Conservation (phyloP, 441 rosid species). For the Sinapis alba region DNA sequence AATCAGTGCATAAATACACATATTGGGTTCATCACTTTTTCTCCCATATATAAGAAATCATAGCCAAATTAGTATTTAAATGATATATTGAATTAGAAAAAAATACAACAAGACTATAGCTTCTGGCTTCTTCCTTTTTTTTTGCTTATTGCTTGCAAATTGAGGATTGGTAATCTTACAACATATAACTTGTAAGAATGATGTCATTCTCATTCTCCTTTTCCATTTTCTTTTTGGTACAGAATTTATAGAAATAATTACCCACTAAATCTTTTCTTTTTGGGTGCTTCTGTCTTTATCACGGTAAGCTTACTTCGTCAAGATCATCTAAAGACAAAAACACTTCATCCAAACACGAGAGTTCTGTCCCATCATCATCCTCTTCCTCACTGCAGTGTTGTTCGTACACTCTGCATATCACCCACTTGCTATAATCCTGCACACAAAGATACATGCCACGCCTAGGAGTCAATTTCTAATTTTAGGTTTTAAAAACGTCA, state of each 20-base stretch:
- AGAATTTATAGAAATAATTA: slow-evolving; percentile 38
- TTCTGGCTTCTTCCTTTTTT: slow-evolving; percentile 9
- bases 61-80: not conserved
- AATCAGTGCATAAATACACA: not conserved
- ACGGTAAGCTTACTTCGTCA: slow-evolving; percentile 77
- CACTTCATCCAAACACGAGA: slow-evolving; percentile 90
- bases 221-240: not conserved
- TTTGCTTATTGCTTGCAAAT: slow-evolving; percentile 31
- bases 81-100: slow-evolving; percentile 10
- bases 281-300: slow-evolving; percentile 38
- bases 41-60: not conserved
- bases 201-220: slow-evolving; percentile 32
- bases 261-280: slow-evolving; percentile 35
- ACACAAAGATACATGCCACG: slow-evolving; percentile 29
- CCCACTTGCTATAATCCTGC: slow-evolving; percentile 86
- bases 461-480: slow-evolving; percentile 16
- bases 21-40: not conserved
- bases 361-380: slow-evolving; percentile 60
- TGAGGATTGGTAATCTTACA: slow-evolving; percentile 33
- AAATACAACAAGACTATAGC: slow-evolving; percentile 30
- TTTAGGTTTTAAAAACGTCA: not conserved
- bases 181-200: slow-evolving; percentile 38
- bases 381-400: slow-evolving; percentile 49
- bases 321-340: slow-evolving; percentile 89
- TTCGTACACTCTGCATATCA: slow-evolving; percentile 84